Evolutionary conservation across 164 flowering plant genomes (phyloP), one percentile per base, ranked within the genome.

Genomic region (Piper betle): DNA sequence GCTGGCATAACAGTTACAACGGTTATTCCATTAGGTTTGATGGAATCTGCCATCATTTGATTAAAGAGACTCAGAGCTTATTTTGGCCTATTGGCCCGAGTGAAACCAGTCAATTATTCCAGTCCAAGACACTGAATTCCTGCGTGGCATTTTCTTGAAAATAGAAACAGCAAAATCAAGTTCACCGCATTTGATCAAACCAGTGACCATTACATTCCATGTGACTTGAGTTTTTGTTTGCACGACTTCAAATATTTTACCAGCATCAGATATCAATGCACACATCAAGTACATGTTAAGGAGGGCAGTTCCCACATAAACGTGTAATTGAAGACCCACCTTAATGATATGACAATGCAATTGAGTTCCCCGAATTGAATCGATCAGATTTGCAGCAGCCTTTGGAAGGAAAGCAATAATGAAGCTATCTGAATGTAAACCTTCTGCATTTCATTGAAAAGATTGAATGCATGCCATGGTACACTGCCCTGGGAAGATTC

Each of bases 71-170:
- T 11, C 5, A 65, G 40, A 59, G 75, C 75, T 55, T 69, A 62
- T 3, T 1, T 59, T 2, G 68, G 64, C 46, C 46, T 67, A 52
- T 69, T 62, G 42, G 39, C 56, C 8, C 72, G 59, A 10, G 60
- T 69, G 38, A 65, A 62, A 15, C 72, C 75, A 62, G n/a, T 72
- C 72, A 37, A 72, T 69, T 62, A 72, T 69, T 25, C 69, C 72
- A 12, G 72, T 72, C 69, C 75, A 72, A 6, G 75, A 66, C 7
- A 72, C 52, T 6, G 63, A 64, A 59, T 41, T 72, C 19, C 62
- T 48, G 20, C 33, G 1, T 6, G 67, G 66, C 72, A 72, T 72
- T 65, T 56, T 52, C 18, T 65, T 50, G 37, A 72, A 72, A 46
- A 69, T 39, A 2, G 53, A 17, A 18, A 61, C 19, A 59, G 75